Conservation (phyloP, 2,329 filamentous ascomycete genomes). For the Setomelanomma holmii region DNA sequence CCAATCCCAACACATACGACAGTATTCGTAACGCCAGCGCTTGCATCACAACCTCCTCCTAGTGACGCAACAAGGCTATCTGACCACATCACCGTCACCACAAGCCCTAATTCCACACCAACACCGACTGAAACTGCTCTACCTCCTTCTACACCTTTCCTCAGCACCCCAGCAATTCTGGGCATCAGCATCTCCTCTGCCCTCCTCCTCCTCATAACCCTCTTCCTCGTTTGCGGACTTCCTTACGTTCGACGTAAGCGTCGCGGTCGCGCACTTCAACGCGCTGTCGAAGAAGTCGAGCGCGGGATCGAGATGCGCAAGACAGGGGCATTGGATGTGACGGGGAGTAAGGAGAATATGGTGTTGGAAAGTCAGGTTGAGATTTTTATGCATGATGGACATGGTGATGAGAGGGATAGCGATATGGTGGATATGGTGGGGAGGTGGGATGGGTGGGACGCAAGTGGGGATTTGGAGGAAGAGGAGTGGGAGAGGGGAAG, state of each 20-base stretch:
- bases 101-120: slow-evolving; percentile 1
- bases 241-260: slow-evolving; percentile 24
- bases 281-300: slow-evolving; percentile 31
- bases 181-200: slow-evolving; percentile 11
- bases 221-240: slow-evolving; percentile 17
- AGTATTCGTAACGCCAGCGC: background rate
- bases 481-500: slow-evolving; percentile 12
- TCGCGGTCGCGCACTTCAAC: slow-evolving; percentile 20
- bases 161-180: slow-evolving; percentile 11
- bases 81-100: no score
- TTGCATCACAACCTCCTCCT: background rate
- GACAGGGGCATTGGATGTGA: background rate
- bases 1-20: background rate
- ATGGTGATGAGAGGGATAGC: slow-evolving; percentile 9
- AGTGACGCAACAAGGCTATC: no score
- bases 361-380: slow-evolving; percentile 34
- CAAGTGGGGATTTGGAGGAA: slow-evolving; percentile 7
- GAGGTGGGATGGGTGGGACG: slow-evolving; percentile 13
- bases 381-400: slow-evolving; percentile 29
- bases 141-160: background rate
- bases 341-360: slow-evolving; percentile 28
- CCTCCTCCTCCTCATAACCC: slow-evolving; percentile 10
- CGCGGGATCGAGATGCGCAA: slow-evolving; percentile 9
- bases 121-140: background rate
- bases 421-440: slow-evolving; percentile 15